Conservation (phyloP, 2,329 filamentous ascomycete genomes). For the Laburnicola sp. region DNA sequence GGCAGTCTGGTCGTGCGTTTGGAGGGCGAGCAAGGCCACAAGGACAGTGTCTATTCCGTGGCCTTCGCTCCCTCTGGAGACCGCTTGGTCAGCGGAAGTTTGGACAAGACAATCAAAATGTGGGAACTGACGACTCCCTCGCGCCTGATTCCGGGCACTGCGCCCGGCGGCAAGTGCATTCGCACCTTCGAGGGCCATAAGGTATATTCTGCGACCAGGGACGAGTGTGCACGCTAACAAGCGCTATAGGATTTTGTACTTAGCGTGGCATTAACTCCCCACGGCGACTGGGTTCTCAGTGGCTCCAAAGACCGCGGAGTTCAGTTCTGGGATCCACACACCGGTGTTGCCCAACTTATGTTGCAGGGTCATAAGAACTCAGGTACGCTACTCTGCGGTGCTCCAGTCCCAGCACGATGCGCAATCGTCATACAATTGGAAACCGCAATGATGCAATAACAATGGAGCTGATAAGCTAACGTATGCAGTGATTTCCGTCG, state of each 20-base stretch:
- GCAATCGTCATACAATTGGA: background rate
- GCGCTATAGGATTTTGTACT: conserved; percentile 82
- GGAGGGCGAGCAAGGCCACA: conserved; percentile 91
- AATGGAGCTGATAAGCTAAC: conserved; percentile 18
- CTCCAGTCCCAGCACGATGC: background rate
- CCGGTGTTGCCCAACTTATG: conserved; percentile 94
- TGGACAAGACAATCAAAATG: conserved; percentile 99
- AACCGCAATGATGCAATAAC: background rate
- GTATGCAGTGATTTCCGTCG: conserved; percentile 82
- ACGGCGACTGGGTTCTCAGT: conserved; percentile 93
- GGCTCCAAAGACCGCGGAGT: conserved; percentile 97
- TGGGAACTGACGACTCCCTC: conserved; percentile 85
- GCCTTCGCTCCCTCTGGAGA: conserved; percentile 93
- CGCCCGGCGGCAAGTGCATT: conserved; percentile 89
- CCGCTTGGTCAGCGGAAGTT: conserved; percentile 88
- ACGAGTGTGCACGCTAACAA: conserved; percentile 2
- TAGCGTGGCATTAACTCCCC: conserved; percentile 90
- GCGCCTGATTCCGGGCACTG: conserved; percentile 65
- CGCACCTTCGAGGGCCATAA: conserved; percentile 97
- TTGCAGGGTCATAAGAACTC: conserved; percentile 98
- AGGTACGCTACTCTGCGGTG: conserved; percentile 48
- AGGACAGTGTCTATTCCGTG: conserved; percentile 95
- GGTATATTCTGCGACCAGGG: conserved; percentile 54
- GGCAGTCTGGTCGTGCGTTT: conserved; percentile 88
- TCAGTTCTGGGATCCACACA: conserved; percentile 97